Percentiles rank a stretch among this genome's conserved stretches.
Conservation (phyloP, 345 rosid genomes). For the Citrus sp. region DNA sequence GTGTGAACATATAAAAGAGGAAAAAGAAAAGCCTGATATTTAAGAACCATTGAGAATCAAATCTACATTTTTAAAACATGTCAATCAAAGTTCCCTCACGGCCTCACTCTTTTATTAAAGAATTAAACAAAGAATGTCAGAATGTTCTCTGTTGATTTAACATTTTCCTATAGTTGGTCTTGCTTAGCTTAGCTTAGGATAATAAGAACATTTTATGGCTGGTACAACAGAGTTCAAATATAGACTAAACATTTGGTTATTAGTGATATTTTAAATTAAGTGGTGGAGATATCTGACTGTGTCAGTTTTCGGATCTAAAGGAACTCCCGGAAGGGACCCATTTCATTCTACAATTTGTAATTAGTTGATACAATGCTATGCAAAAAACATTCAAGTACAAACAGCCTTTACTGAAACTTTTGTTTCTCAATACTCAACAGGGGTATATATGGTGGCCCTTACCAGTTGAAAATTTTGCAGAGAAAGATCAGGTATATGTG, state of each 20-base stretch:
- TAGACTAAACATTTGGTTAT: neutral
- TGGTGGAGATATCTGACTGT: neutral
- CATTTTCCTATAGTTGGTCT: neutral
- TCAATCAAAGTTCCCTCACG: neutral
- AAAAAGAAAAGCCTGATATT: neutral
- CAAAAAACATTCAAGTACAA: conserved; percentile 5
- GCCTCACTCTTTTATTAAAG: neutral
- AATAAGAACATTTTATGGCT: neutral
- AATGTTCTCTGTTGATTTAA: conserved; percentile 3
- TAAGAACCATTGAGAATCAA: conserved; percentile 19
- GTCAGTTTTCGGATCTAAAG: neutral
- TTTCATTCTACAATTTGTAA: neutral
- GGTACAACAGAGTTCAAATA: neutral
- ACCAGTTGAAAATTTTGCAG: neutral
- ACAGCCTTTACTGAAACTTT: neutral
- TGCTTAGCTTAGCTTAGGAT: neutral
- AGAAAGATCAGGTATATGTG: conserved; percentile 1
- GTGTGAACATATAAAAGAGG: conserved; percentile 11
- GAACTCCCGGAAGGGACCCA: neutral
- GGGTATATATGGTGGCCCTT: conserved; percentile 12
- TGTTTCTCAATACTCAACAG: neutral
- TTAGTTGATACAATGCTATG: neutral
- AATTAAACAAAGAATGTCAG: neutral
- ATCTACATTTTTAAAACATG: conserved; percentile 15
- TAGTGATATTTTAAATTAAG: neutral